A percentile compares a stretch with the other conserved stretches of the same genome.
These are phyloP conservation scores for Fusarium xylarioides DNA, from an alignment of 2,329 filamentous ascomycete genomes.

Conservation along the genomic window DNA sequence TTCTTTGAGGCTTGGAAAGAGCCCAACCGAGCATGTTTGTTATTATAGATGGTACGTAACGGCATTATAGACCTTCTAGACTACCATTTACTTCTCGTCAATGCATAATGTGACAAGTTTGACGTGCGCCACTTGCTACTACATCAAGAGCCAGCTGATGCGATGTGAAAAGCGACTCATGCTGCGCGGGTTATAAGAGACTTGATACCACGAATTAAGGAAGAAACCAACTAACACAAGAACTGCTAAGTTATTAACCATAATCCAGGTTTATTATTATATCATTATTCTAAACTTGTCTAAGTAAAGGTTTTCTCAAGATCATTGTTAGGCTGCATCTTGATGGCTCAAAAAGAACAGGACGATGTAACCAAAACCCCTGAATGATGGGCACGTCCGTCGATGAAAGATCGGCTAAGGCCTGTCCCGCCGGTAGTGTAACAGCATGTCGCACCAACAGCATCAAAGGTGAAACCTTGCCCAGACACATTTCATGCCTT, in stretches of 20 bases:
- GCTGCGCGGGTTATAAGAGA: not conserved
- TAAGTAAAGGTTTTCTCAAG: not conserved
- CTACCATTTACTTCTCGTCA: not conserved
- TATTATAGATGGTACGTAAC: constrained; percentile 29
- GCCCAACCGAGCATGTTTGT: not conserved
- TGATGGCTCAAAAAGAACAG: not conserved
- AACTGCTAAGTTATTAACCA: not conserved
- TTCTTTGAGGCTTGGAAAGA: constrained; percentile 9
- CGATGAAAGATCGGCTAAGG: constrained; percentile 18
- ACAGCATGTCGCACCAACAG: not conserved
- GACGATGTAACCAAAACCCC: constrained; percentile 32
- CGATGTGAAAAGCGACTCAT: not conserved
- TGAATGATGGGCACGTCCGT: constrained; percentile 5
- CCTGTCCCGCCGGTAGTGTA: not conserved
- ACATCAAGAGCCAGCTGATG: not conserved
- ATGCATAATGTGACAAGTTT: not conserved
- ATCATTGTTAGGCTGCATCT: constrained; percentile 1
- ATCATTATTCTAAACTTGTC: not conserved
- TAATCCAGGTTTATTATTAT: not conserved
- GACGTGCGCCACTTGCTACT: not conserved
- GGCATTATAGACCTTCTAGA: constrained; percentile 25
- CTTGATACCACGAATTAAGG: not conserved
- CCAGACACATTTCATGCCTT: constrained; percentile 16
- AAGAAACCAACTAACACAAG: not conserved
- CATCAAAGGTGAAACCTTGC: constrained; percentile 17